Conservation (phyloP, 2,329 filamentous ascomycete species). For the Alternaria brassicicola region DNA sequence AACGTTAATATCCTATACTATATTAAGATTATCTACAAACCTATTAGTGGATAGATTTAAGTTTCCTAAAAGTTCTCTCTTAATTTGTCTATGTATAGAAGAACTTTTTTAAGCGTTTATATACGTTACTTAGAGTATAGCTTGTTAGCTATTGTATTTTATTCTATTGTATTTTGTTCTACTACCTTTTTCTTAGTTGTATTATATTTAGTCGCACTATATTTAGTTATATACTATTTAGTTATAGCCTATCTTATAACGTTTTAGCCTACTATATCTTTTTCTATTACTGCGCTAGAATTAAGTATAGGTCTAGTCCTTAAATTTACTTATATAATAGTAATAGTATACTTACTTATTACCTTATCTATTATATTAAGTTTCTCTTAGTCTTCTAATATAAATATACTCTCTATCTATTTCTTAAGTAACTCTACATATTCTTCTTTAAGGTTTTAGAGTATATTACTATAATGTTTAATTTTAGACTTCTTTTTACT, state of each 20-base stretch:
- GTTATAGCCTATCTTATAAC: not conserved
- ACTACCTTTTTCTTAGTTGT: not conserved
- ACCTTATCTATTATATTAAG: not conserved
- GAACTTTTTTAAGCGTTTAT: not conserved
- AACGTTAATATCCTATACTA: conserved; percentile 8
- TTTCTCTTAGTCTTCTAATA: not conserved
- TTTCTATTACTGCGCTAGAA: not conserved
- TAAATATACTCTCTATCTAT: not conserved
- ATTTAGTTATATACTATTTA: too few relatives aligned
- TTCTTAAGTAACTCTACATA: not conserved
- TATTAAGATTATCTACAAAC: conserved; percentile 12
- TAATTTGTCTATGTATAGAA: not conserved
- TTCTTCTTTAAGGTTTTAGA: conserved; percentile 9
- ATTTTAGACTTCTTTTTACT: not conserved
- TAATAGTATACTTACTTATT: not conserved
- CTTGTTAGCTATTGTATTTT: not conserved
- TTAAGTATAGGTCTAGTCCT: not conserved
- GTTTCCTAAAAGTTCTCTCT: not conserved
- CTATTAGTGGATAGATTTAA: conserved; percentile 1
- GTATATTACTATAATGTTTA: not conserved
- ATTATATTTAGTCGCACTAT: not conserved
- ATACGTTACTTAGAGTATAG: not conserved
- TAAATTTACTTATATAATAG: not conserved
- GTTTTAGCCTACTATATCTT: not conserved
- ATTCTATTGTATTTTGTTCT: not conserved